Conservation (phyloP, 2,329 filamentous ascomycete genomes). For the Fusarium sp. region DNA sequence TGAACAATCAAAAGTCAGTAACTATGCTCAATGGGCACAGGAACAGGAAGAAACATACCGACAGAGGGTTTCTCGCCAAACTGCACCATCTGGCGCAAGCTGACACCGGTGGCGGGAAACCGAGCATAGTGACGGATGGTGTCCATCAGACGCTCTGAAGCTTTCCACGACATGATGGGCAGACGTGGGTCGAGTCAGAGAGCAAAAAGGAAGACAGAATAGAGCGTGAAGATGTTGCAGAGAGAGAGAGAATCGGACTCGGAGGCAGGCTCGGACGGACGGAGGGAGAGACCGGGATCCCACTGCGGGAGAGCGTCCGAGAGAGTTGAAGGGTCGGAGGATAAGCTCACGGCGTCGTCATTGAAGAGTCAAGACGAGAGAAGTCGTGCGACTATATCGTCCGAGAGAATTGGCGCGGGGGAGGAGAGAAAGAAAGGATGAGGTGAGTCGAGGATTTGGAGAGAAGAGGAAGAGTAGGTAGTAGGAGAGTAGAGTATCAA, state of each 20-base stretch:
- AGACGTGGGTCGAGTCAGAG: conserved; percentile 17
- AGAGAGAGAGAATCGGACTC: conserved; percentile 34
- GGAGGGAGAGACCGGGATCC: conserved; percentile 41
- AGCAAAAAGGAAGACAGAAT: conserved; percentile 12
- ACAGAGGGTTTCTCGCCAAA: conserved; percentile 95
- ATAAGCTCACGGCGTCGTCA: conserved; percentile 45
- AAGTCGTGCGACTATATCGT: conserved; percentile 24
- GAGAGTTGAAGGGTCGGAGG: conserved; percentile 29
- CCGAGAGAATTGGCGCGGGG: conserved; percentile 24
- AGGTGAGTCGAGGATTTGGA: conserved; percentile 36
- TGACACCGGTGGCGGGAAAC: conserved; percentile 96
- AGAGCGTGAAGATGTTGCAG: conserved; percentile 11
- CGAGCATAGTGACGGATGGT: conserved; percentile 97
- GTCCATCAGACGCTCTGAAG: conserved; percentile 89
- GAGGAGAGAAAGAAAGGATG: conserved; percentile 2
- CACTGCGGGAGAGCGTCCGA: conserved; percentile 38
- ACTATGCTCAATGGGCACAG: conserved; percentile 77
- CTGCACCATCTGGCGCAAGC: conserved; percentile 98
- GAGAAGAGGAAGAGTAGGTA: conserved; percentile 10
- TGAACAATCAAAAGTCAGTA: conserved; percentile 24
- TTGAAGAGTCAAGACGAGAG: conserved; percentile 34
- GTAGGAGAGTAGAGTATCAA: conserved; percentile 4
- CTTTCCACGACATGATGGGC: conserved; percentile 88
- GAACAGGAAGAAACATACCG: conserved; percentile 81
- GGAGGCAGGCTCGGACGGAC: conserved; percentile 42